Percentiles rank a stretch among this genome's conserved stretches.
phyloP scores from a whole-genome alignment of 257 asterid species.

The Solanum megistacrolobum region DNA sequence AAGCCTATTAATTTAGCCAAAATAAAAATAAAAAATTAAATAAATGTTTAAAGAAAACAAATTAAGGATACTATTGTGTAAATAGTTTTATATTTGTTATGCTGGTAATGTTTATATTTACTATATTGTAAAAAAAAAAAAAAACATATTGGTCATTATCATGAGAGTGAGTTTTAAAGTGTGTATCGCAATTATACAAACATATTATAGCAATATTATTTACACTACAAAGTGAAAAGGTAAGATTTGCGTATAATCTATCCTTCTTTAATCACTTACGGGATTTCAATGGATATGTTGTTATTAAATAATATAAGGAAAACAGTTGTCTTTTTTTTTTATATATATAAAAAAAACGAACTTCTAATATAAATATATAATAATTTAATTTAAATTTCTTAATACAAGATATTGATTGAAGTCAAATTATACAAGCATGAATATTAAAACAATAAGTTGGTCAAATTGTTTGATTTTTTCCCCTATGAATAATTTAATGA shows the following conservation, averaged over 20 bases:
- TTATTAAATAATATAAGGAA: too few relatives aligned
- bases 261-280: fast-evolving
- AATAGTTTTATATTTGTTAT: background rate
- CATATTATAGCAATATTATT: background rate
- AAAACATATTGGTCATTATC: background rate
- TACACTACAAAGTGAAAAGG: background rate
- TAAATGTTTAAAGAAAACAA: background rate
- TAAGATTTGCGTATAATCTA: background rate
- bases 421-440: background rate
- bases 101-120: background rate
- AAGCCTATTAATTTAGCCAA: background rate
- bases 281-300: background rate
- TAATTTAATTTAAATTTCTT: background rate
- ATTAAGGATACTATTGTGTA: background rate
- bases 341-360: too few relatives aligned
- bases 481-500: background rate
- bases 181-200: background rate
- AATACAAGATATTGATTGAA: background rate
- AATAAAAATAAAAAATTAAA: background rate
- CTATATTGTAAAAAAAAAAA: background rate
- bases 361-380: background rate
- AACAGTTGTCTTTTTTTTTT: too few relatives aligned
- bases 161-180: background rate
- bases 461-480: background rate
- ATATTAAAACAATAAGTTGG: background rate